Evolutionary conservation across 2,329 filamentous ascomycete genomes (phyloP), one percentile per base, ranked within the genome.

Genomic region (Colletotrichum gigasporum): DNA sequence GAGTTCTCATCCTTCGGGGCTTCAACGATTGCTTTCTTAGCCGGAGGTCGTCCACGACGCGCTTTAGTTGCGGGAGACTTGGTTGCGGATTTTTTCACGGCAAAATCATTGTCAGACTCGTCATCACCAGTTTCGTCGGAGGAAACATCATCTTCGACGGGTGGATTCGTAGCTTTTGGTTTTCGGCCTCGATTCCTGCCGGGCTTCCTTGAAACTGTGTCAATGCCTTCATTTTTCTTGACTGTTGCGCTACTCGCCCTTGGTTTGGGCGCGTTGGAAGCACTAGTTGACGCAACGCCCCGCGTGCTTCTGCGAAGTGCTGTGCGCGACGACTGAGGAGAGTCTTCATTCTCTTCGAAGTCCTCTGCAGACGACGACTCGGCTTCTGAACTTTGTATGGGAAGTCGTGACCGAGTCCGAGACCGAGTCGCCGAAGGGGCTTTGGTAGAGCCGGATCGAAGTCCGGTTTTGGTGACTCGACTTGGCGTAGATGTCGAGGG

Each of bases 401-500:
- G 22, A 35, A 44, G n/a, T 32, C 20, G 18, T 34, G 47, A 24
- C 16, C 20, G 22, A 16, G 20, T 20, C 30, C 30, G 30, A 7
- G 30, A 34, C 22, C n/a, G 18, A n/a, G n/a, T n/a, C n/a, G n/a
- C n/a, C n/a, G n/a, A n/a, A n/a, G n/a, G n/a, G n/a, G 28, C 8
- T 34, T 61, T 61, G 10, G 28, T 26, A 12, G 35, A 32, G 10
- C 28, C 44, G 26, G 42, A 16, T 44, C 30, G 34, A 26, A 24
- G 12, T 24, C 28, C 39, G 12, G 57, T n/a, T 32, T 65, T 62
- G 8, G 56, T 51, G 2, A 62, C 48, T 26, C 42, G 48, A 26
- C 44, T 55, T 16, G 30, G 62, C 9, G 52, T 18, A 9, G 26
- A n/a, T 8, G 18, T 20, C 14, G 56, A 55, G 16, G 56, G 42